Evolutionary conservation across 2,329 filamentous ascomycete species (phyloP), one percentile per base, ranked within the genome.

Genomic region (Cladosporium sphaerospermum): DNA sequence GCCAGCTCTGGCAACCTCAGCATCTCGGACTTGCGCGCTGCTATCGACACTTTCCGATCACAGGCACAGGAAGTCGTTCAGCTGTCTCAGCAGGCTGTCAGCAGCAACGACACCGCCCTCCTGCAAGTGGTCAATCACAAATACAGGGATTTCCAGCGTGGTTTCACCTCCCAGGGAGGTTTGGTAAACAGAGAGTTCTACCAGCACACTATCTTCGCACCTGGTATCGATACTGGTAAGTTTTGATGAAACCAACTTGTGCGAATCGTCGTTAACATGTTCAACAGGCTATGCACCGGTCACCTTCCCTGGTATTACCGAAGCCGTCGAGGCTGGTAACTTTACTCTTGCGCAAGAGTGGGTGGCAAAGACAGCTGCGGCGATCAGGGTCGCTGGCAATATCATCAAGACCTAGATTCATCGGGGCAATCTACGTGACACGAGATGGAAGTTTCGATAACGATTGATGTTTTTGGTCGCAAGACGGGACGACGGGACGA

Each of bases 231-330:
- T 55, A 69, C 65, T 14, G 67, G 66, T 40, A 64, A 64, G 45
- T 43, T 14, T 5, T 14, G 10, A 9, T 4, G n/a, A 7, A 9
- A n/a, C 3, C 7, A 8, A 4, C 16, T 19, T 4, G 18, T 28
- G 11, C 13, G 7, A 18, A 31, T 19, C 1, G 2, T 7, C 9
- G 44, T 45, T 48, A 16, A 48, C 45, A 9, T 23, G 9, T 18
- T 51, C 8, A 36, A 36, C 36, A 49, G 58, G 90, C 0, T 95
- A 95, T 67, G 75, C 88, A 0, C 89, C 89, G 1, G 81, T 78
- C 3, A 82, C 80, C 14, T 84, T 81, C 60, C 81, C 81, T 1
- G 79, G 80, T 2, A 67, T 84, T 18, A 76, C 81, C 3, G 81
- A 84, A 67, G 77, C 75, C 33, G 61, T 68, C 8, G 58, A 65